Percentiles rank a stretch among this genome's conserved stretches.
Evolutionary conservation across 257 asterid species (phyloP).

Genomic region (Gentiana macrophylla): DNA sequence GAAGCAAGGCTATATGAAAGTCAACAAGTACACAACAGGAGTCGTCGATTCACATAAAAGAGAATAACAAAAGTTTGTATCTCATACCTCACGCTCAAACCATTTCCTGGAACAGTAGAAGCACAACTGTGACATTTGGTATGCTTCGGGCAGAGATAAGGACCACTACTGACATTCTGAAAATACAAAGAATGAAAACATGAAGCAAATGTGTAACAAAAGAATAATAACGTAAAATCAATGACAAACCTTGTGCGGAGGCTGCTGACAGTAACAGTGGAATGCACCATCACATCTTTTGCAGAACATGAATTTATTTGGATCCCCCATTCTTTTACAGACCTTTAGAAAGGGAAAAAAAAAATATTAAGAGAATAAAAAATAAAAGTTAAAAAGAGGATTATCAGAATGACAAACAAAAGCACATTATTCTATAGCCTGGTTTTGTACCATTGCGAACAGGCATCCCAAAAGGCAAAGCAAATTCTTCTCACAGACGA

Average conservation of each 20-base stretch:
- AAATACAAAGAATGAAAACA: conserved; percentile 17
- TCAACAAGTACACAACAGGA: no score
- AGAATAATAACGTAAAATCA: not conserved
- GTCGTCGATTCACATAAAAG: not conserved
- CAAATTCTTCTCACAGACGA: no score
- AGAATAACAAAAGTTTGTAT: not conserved
- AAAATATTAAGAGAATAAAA: not conserved
- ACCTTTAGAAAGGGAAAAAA: not conserved
- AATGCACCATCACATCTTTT: conserved; percentile 92
- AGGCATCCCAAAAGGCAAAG: no score
- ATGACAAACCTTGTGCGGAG: conserved; percentile 82
- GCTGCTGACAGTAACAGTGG: conserved; percentile 96
- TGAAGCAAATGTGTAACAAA: conserved; percentile 1
- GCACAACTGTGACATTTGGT: conserved; percentile 92
- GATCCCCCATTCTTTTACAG: conserved; percentile 89
- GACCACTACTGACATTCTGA: conserved; percentile 89
- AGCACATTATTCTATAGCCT: no score
- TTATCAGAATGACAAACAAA: no score
- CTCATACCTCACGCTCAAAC: conserved; percentile 78
- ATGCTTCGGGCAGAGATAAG: conserved; percentile 93
- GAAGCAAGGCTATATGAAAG: no score
- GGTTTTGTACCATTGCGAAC: no score
- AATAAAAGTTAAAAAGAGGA: no score
- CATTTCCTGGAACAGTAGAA: conserved; percentile 93
- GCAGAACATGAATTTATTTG: conserved; percentile 88